Conservation (phyloP, 164 flowering plant genomes). For the Nelumbo lutea region DNA sequence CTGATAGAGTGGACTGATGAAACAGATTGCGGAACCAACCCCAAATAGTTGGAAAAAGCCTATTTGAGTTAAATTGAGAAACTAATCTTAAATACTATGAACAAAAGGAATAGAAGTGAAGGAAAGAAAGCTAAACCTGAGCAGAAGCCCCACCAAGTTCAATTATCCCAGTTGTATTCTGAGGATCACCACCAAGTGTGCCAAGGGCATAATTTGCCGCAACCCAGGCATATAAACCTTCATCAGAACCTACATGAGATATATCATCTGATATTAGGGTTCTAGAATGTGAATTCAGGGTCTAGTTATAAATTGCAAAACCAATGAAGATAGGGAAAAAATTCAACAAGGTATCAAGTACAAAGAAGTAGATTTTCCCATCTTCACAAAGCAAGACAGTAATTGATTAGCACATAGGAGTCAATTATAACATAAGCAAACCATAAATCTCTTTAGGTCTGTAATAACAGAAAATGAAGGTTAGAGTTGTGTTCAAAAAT, state of each 20-base stretch:
- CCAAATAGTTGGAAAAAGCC: no score
- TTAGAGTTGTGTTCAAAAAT: no score
- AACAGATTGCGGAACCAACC: no score
- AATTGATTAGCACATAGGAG: not conserved
- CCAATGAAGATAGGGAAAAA: not conserved
- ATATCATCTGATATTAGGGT: slow-evolving; percentile 8
- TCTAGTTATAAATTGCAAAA: not conserved
- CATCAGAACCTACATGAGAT: slow-evolving; percentile 68
- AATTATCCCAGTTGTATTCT: slow-evolving; percentile 79
- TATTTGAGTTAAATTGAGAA: no score
- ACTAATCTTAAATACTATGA: no score
- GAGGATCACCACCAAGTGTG: slow-evolving; percentile 83
- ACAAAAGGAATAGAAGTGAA: not conserved
- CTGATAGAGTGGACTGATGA: no score
- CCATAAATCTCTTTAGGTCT: no score
- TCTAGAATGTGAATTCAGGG: not conserved
- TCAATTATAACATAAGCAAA: no score
- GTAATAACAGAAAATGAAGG: no score
- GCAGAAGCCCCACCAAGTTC: slow-evolving; percentile 99
- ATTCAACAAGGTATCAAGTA: not conserved
- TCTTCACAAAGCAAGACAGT: not conserved
- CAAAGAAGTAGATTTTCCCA: not conserved
- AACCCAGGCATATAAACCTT: slow-evolving; percentile 96
- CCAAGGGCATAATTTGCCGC: slow-evolving; percentile 95
- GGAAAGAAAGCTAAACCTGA: slow-evolving; percentile 54